phyloP scores from a whole-genome alignment of 805 yeast species.

The Pichia phayaonensis region DNA sequence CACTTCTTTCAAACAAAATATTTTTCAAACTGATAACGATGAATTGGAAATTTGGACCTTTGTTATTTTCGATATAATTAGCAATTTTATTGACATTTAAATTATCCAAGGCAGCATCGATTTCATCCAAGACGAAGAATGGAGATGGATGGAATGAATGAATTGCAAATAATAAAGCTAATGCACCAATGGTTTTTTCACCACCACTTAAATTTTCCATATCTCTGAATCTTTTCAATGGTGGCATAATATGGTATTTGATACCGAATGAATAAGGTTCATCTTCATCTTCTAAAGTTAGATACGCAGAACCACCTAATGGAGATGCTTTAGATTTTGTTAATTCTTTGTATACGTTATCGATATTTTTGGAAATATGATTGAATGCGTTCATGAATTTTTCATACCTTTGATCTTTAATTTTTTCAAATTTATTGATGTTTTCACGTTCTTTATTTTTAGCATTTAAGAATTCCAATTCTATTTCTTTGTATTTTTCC shows the following conservation, averaged over 20 bases:
- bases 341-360: constrained; percentile 74
- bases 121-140: constrained; percentile 91
- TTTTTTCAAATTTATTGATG: constrained; percentile 46
- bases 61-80: constrained; percentile 67
- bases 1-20: constrained; percentile 79
- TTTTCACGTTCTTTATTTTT: constrained; percentile 53
- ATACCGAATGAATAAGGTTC: constrained; percentile 83
- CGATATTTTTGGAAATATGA: constrained; percentile 69
- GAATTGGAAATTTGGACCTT: constrained; percentile 77
- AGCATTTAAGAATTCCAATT: constrained; percentile 54
- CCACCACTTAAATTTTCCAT: constrained; percentile 95
- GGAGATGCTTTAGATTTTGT: constrained; percentile 67
- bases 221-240: constrained; percentile 85
- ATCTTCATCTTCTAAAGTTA: constrained; percentile 80
- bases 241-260: constrained; percentile 92
- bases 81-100: constrained; percentile 83
- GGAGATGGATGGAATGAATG: constrained; percentile 92
- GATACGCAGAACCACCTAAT: constrained; percentile 87
- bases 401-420: constrained; percentile 53
- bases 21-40: constrained; percentile 90
- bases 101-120: constrained; percentile 95
- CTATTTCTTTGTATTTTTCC: constrained; percentile 49
- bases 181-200: constrained; percentile 92
- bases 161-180: constrained; percentile 84
- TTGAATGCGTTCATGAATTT: constrained; percentile 65